A percentile compares a stretch with the other conserved stretches of the same genome.
These are phyloP conservation scores for Penicillium sp. DNA, from an alignment of 2,329 filamentous ascomycete species.

Conservation along the genomic window DNA sequence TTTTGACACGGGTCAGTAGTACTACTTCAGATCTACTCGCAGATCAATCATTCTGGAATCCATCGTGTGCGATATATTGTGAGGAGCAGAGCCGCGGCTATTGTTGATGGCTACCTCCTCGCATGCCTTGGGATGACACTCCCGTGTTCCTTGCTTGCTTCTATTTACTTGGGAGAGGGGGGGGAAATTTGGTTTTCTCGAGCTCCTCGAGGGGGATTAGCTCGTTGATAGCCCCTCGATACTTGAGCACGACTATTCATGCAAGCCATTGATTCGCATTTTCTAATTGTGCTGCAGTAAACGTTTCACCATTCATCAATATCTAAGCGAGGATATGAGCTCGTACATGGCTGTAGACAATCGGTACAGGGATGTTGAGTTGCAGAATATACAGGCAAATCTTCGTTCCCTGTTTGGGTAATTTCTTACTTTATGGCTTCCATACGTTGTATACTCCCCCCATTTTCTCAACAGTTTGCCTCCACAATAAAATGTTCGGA, in stretches of 20 bases:
- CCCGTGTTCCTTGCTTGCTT: slow-evolving; percentile 35
- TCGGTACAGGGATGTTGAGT: not conserved
- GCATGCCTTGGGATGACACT: slow-evolving; percentile 21
- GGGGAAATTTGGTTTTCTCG: slow-evolving; percentile 4
- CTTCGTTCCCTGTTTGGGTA: not conserved
- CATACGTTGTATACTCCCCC: not conserved
- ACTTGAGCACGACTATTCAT: slow-evolving; percentile 18
- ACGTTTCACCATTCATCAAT: slow-evolving; percentile 20
- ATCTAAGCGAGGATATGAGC: slow-evolving; percentile 6
- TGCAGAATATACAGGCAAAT: not conserved
- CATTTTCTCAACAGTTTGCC: not conserved
- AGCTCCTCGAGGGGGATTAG: slow-evolving; percentile 20
- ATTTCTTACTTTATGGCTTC: not conserved
- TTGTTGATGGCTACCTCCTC: slow-evolving; percentile 21
- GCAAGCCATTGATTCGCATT: slow-evolving; percentile 7
- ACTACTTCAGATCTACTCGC: not conserved
- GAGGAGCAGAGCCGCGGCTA: not conserved
- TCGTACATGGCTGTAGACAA: not conserved
- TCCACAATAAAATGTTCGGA: not conserved
- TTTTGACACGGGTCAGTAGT: not conserved
- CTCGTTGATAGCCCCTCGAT: slow-evolving; percentile 18
- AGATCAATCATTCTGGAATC: not conserved
- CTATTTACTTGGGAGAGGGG: slow-evolving; percentile 28
- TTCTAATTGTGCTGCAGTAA: slow-evolving; percentile 2
- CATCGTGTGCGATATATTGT: not conserved